A percentile compares a stretch with the other conserved stretches of the same genome.
Evolutionary conservation across 176 grass and related monocot genomes (phyloP).

Genomic region (Musa acuminata): DNA sequence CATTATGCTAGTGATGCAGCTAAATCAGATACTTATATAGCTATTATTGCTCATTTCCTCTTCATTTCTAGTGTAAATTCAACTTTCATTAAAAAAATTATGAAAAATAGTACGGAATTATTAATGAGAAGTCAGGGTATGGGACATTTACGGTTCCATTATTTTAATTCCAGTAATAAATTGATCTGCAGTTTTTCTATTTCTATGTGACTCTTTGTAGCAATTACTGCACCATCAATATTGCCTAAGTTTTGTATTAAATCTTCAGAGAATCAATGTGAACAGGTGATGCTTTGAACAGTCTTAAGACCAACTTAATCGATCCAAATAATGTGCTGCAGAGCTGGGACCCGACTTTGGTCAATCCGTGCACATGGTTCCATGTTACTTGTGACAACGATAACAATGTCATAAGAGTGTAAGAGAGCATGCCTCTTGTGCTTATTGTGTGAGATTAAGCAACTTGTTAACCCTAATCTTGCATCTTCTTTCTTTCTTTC

Average conservation of each 20-base stretch:
- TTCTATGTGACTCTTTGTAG: no score
- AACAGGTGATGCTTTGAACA: slow-evolving; percentile 41
- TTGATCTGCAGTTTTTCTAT: neutral
- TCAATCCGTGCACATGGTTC: slow-evolving; percentile 37
- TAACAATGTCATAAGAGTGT: slow-evolving; percentile 30
- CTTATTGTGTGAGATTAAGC: neutral
- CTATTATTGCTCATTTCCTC: neutral
- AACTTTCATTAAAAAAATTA: neutral
- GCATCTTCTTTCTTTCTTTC: neutral
- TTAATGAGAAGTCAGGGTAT: no score
- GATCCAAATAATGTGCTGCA: slow-evolving; percentile 28
- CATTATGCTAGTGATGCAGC: neutral
- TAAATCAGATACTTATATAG: neutral
- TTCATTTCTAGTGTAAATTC: neutral
- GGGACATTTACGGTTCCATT: neutral
- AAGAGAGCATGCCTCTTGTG: neutral
- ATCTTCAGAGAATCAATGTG: neutral
- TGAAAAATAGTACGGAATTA: no score
- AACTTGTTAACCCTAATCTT: neutral
- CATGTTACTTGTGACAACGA: slow-evolving; percentile 34
- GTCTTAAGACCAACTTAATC: slow-evolving; percentile 19
- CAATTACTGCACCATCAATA: no score
- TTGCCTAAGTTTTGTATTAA: neutral
- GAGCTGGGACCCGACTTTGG: slow-evolving; percentile 41
- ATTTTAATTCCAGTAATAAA: neutral